Base-by-base conservation (phyloP, 805 yeast species). In the Candida caryicola region DNA sequence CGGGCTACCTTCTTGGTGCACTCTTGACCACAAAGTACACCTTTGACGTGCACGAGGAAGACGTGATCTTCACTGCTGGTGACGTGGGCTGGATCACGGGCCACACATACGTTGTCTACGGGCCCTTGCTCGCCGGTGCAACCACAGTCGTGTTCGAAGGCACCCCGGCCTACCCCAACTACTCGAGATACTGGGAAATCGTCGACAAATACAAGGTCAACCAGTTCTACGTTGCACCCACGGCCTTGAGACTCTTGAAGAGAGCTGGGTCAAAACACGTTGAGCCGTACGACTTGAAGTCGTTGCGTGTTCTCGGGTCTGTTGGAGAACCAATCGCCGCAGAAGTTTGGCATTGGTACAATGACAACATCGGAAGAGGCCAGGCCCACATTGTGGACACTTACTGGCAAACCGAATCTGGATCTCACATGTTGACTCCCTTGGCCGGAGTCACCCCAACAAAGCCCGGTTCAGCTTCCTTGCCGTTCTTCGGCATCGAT, bases 61-160 rank as follows among this genome's bases (percentile, higher is more conserved):
- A 93, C 64, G 74, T 85, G 31, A 66, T 91, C 45, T 91, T 93
- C 73, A 91, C 98, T 29, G 98, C 98, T 28, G 98, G 98, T 59
- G 98, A 93, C 62, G 88, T 93, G 40, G 98, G 99, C 60, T 93
- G 99, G 98, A 93, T 93, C 61, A 93, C 99, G 13, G 98, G 98
- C 51, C 99, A 93, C 66, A 85, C 97, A 7, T 93, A 91, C 60
- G 95, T 88, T 31, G 77, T 91, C 33, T 93, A 93, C 58, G 98
- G 98, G 43, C 99, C 99, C 29, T 77, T 93, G 51, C 68, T 81
- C 33, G 64, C 54, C 42, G 99, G 98, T 65, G 86, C 90, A 37
- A 82, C 98, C 33, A 81, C 96, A 7, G 85, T 93, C 37, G 86
- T 91, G 40, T 93, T 93, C 60, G 98, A 93, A 73, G 93, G 96